Evolutionary conservation across 179 eudicot genomes (phyloP).

Genomic region (Vitellaria paradoxa): DNA sequence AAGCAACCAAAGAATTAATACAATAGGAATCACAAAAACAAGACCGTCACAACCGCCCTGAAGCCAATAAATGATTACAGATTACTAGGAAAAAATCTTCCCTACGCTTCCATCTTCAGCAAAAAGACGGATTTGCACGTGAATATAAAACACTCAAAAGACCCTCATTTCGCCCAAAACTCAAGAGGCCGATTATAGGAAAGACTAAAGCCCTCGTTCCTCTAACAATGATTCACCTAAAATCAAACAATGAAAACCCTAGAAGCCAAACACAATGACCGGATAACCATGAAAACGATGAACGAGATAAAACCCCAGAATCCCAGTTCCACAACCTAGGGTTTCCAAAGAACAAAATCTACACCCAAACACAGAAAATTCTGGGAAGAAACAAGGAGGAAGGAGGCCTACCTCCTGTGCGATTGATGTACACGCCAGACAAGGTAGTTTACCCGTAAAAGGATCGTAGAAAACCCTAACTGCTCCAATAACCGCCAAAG

Average conservation of each 20-base stretch:
- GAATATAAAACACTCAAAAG: background rate
- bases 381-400: background rate
- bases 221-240: background rate
- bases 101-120: slow-evolving; percentile 16
- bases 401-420: slow-evolving; percentile 9
- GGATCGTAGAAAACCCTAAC: slow-evolving; percentile 26
- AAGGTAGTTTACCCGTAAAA: background rate
- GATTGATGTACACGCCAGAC: slow-evolving; percentile 8
- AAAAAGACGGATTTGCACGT: background rate
- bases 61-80: background rate
- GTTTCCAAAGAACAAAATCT: slow-evolving; percentile 11
- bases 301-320: slow-evolving; percentile 11
- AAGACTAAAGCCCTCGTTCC: background rate
- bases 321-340: slow-evolving; percentile 1
- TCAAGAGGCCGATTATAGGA: background rate
- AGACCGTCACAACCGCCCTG: background rate
- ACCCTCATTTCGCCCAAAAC: slow-evolving; percentile 11
- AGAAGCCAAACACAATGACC: background rate
- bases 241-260: slow-evolving; percentile 2
- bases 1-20: background rate
- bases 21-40: background rate
- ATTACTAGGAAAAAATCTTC: background rate
- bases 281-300: background rate
- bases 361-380: background rate
- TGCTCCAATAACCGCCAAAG: slow-evolving; percentile 16